Evolutionary conservation across 1,139 yeast species (phyloP).

Genomic region (Sporopachydermia cereana): DNA sequence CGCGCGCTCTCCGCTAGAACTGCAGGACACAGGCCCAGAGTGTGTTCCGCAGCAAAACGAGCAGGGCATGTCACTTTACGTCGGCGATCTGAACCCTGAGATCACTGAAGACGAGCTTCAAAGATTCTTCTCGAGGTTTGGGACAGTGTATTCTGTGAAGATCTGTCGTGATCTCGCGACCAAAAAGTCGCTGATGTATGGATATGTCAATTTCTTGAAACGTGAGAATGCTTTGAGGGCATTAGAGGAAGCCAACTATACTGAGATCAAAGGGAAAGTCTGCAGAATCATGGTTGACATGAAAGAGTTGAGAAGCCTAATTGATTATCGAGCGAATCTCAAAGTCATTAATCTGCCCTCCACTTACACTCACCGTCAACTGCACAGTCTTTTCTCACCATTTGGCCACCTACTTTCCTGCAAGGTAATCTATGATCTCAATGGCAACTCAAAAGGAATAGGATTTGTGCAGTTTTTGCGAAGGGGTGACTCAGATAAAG

Average conservation of each 20-base stretch:
- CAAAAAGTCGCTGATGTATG: constrained; percentile 36
- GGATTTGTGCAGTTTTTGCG: constrained; percentile 34
- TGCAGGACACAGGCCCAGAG: too few relatives aligned
- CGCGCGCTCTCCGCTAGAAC: too few relatives aligned
- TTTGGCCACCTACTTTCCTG: constrained; percentile 34
- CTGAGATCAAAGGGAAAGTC: constrained; percentile 28
- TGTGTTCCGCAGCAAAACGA: neutral
- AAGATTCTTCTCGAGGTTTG: constrained; percentile 24
- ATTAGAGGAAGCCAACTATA: constrained; percentile 33
- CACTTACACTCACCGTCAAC: constrained; percentile 29
- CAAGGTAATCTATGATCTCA: constrained; percentile 32
- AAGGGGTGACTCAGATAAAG: neutral
- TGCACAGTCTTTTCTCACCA: constrained; percentile 27
- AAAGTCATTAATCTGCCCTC: constrained; percentile 19
- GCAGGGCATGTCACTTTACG: constrained; percentile 25
- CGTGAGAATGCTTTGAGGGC: constrained; percentile 29
- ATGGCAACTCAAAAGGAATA: constrained; percentile 32
- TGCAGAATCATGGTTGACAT: constrained; percentile 42
- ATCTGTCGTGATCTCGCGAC: constrained; percentile 30
- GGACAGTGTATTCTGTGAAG: constrained; percentile 34
- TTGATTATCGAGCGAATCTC: constrained; percentile 1
- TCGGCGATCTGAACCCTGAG: constrained; percentile 34
- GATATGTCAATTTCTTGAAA: constrained; percentile 35
- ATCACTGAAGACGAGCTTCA: constrained; percentile 30
- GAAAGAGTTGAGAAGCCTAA: constrained; percentile 20